phyloP scores from a whole-genome alignment of 345 rosid genomes.

The Psidium friedrichsthalianum region DNA sequence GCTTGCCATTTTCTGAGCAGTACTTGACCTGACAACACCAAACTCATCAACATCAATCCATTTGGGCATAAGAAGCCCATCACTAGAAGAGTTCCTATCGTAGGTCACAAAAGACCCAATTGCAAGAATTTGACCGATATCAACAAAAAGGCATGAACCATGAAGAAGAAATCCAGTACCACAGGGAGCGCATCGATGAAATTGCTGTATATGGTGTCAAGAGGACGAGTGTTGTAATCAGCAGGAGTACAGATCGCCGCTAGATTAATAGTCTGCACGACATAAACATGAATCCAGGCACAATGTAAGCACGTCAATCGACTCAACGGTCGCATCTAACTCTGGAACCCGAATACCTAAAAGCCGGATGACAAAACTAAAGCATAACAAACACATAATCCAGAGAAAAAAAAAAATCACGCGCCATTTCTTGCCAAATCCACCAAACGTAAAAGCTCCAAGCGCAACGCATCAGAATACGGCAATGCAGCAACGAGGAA shows the following conservation, averaged over 20 bases:
- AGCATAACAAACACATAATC: not conserved
- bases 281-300: not conserved
- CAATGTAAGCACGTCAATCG: not conserved
- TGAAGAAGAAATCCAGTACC: constrained; percentile 28
- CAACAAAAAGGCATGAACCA: not conserved
- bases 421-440: not conserved
- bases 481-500: not conserved
- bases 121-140: not conserved
- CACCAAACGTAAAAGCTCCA: not conserved
- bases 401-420: not conserved
- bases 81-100: not conserved
- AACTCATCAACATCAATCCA: constrained; percentile 12
- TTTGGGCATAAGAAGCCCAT: not conserved
- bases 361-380: not conserved
- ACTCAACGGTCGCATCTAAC: not conserved
- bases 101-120: not conserved
- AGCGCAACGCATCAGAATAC: not conserved
- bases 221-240: constrained; percentile 96
- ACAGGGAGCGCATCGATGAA: constrained; percentile 97
- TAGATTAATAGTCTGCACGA: constrained; percentile 62
- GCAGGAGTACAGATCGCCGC: constrained; percentile 99
- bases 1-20: constrained; percentile 94
- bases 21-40: constrained; percentile 61
- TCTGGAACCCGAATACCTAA: not conserved
- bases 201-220: constrained; percentile 95